Percentiles rank a stretch among this genome's conserved stretches.
These are phyloP conservation scores for Coffea canephora DNA, from an alignment of 257 asterid genomes.

Conservation along the genomic window DNA sequence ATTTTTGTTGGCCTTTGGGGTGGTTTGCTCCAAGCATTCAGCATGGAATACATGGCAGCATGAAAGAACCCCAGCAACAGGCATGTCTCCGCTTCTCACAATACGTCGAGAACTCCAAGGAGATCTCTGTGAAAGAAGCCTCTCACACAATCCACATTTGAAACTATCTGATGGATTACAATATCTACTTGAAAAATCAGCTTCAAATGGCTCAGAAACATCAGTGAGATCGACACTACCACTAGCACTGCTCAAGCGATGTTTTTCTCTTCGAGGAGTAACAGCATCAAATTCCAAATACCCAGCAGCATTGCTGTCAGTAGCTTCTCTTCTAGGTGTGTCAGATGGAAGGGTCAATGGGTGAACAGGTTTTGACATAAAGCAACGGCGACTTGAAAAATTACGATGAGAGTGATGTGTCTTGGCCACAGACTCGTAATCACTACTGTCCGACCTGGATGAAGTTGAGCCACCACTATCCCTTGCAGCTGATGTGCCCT, in stretches of 20 bases:
- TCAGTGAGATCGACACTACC: constrained; percentile 69
- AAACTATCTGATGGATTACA: constrained; percentile 51
- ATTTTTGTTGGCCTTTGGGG: constrained; percentile 68
- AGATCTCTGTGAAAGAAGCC: constrained; percentile 83
- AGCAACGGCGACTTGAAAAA: constrained; percentile 63
- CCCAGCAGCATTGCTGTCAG: constrained; percentile 24
- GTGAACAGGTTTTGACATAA: constrained; percentile 90
- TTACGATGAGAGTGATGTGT: constrained; percentile 67
- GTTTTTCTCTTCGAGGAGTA: constrained; percentile 58
- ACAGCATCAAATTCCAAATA: constrained; percentile 38
- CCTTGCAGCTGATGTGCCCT: constrained; percentile 84
- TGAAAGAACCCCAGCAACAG: constrained; percentile 84
- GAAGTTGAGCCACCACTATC: constrained; percentile 81
- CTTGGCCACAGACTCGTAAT: constrained; percentile 60
- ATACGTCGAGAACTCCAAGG: constrained; percentile 93
- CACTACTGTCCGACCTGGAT: constrained; percentile 89
- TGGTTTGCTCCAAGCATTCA: constrained; percentile 89
- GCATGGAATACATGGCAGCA: constrained; percentile 94
- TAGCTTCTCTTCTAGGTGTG: constrained; percentile 39
- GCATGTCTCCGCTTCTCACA: constrained; percentile 87
- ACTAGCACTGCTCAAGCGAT: constrained; percentile 66
- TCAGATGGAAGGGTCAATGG: constrained; percentile 71
- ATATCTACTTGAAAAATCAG: constrained; percentile 36
- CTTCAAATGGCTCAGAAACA: constrained; percentile 51
- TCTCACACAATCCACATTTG: constrained; percentile 80